Conservation (phyloP, 148 eudicot genomes). For the Silene latifolia region DNA sequence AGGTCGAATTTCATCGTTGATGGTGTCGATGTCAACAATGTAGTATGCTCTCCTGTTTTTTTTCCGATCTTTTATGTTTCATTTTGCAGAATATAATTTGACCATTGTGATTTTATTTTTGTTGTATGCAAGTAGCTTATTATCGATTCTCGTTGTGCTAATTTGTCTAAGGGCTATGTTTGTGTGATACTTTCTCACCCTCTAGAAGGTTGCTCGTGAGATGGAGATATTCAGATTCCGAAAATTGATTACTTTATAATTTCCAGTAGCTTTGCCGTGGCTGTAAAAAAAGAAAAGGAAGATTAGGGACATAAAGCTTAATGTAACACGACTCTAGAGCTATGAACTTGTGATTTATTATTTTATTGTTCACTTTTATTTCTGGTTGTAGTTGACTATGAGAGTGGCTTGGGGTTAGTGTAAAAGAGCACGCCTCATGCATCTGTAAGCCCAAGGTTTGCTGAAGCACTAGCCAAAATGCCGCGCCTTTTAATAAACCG, state of each 20-base stretch:
- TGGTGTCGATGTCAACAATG: slow-evolving; percentile 76
- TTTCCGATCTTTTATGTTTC: background rate
- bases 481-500: background rate
- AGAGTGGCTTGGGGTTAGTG: background rate
- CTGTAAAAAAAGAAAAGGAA: background rate
- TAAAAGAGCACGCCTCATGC: background rate
- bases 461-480: background rate
- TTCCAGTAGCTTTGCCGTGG: background rate
- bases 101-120: no score
- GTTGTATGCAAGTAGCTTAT: no score
- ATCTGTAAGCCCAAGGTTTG: background rate
- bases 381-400: background rate
- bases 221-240: background rate
- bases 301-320: background rate
- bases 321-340: background rate
- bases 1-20: slow-evolving; percentile 49
- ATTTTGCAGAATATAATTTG: no score
- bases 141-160: background rate
- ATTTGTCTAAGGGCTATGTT: background rate
- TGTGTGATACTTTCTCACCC: background rate
- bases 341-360: background rate
- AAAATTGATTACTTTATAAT: background rate
- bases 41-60: slow-evolving; percentile 37
- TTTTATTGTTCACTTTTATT: background rate
- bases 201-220: background rate